Conservation (phyloP, 495 filamentous ascomycete genomes). For the Trichoderma asperelloides region DNA sequence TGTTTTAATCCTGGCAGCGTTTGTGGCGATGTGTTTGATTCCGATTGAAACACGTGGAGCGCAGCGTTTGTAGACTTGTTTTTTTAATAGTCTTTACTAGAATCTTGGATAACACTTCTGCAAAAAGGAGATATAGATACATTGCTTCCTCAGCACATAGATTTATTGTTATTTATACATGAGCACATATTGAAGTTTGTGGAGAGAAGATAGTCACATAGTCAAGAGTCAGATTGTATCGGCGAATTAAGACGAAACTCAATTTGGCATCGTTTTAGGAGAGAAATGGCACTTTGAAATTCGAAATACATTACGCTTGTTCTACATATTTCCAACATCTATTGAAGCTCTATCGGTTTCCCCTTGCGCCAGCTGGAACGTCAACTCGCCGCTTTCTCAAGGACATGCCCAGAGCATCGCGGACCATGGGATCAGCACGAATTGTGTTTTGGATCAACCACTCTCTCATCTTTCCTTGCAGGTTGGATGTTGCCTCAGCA, state of each 20-base stretch:
- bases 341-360: constrained; percentile 28
- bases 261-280: not conserved
- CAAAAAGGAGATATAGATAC: not conserved
- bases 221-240: not conserved
- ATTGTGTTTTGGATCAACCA: constrained; percentile 72
- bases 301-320: not conserved
- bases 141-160: not conserved
- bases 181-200: not conserved
- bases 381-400: constrained; percentile 48
- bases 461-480: constrained; percentile 62
- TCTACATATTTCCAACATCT: constrained; percentile 8
- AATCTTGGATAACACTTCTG: not conserved
- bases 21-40: constrained; percentile 50
- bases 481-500: constrained; percentile 43
- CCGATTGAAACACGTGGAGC: constrained; percentile 70
- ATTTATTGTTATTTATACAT: not conserved
- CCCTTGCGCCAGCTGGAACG: constrained; percentile 46
- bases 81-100: not conserved
- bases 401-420: constrained; percentile 58
- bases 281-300: not conserved
- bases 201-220: not conserved
- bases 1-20: constrained; percentile 58
- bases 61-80: constrained; percentile 49
- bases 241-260: not conserved
- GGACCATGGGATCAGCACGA: constrained; percentile 62